Evolutionary conservation across 2,329 filamentous ascomycete genomes (phyloP).

Genomic region (Ceratocystis lukuohia): DNA sequence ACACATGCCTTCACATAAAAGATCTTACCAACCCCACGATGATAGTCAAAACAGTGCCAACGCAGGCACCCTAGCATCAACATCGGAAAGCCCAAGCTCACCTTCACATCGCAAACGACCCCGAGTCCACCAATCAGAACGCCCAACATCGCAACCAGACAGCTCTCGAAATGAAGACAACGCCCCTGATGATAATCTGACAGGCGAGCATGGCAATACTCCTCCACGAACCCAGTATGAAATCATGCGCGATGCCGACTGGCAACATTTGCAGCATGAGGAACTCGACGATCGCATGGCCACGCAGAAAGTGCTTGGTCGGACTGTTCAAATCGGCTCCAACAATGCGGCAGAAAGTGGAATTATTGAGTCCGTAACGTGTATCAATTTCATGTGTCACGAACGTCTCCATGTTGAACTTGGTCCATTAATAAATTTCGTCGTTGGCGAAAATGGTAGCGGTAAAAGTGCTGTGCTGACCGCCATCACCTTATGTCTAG

Average conservation of each 20-base stretch:
- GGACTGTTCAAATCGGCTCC: slow-evolving; percentile 33
- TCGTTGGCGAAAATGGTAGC: slow-evolving; percentile 93
- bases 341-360: slow-evolving; percentile 71
- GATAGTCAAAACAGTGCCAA: slow-evolving; percentile 18
- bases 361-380: slow-evolving; percentile 76
- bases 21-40: slow-evolving; percentile 8
- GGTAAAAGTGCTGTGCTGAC: slow-evolving; percentile 94
- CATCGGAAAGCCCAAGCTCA: not conserved
- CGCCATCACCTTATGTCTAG: slow-evolving; percentile 84
- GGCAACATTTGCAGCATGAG: slow-evolving; percentile 42
- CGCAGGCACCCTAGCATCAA: not conserved
- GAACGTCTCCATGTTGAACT: slow-evolving; percentile 64
- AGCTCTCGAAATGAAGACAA: not conserved
- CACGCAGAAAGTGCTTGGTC: slow-evolving; percentile 42
- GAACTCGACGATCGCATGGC: slow-evolving; percentile 49
- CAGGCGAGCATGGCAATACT: slow-evolving; percentile 25
- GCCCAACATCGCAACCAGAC: not conserved
- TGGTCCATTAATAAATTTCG: slow-evolving; percentile 95
- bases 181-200: slow-evolving; percentile 25
- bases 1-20: slow-evolving; percentile 7
- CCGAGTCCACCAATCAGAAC: not conserved
- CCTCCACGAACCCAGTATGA: slow-evolving; percentile 49
- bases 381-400: slow-evolving; percentile 96
- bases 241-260: slow-evolving; percentile 44
- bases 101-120: slow-evolving; percentile 7